Evolutionary conservation across 108 stramenopile genomes (phyloP), one percentile per base, ranked within the genome.

Genomic region (Nitzschia inconspicua): DNA sequence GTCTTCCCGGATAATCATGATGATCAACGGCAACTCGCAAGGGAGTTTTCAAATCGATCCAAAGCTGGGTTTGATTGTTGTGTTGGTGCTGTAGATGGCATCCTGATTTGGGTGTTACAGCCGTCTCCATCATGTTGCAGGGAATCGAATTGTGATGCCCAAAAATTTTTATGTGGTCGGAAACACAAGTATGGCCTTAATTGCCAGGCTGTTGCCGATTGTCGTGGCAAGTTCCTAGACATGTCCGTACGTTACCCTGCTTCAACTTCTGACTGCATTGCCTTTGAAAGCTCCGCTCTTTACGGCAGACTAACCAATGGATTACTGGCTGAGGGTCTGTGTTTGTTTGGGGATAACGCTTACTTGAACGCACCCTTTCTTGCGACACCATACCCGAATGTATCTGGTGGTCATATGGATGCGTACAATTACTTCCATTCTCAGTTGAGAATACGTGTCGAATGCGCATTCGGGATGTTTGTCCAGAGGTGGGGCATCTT

Each of bases 181-280:
- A 75, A 77, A 44, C 48, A 72, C 19, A 72, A 72, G 47, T 72
- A 44, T 57, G 69, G 69, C 10, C 47, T 68, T 27, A 70, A 70
- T 24, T 63, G 37, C 4, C 71, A 66, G 32, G 71, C 40, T 2
- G 51, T 60, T 9, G 51, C 36, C n/a, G 64, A 72, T 60, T 24
- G 10, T 0, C 4, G 29, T 42, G 58, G 58, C 14, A n/a, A 41
- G 4, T 55, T 73, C 36, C 14, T 73, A 0, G 65, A 73, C 29
- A 47, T 60, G 14, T 44, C 50, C n/a, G 54, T 73, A 24, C 20
- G 13, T 3, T 49, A 50, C 43, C 58, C 65, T 3, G 61, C 35
- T 55, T 23, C 20, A 18, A 30, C 53, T 43, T 30, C 37, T 11
- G 37, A 39, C 13, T 39, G 13, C 37, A 11, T 11, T 39, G 37